These are phyloP conservation scores for Pseudogymnoascus pannorum DNA, from an alignment of 2,329 filamentous ascomycete species.

Conservation along the genomic window DNA sequence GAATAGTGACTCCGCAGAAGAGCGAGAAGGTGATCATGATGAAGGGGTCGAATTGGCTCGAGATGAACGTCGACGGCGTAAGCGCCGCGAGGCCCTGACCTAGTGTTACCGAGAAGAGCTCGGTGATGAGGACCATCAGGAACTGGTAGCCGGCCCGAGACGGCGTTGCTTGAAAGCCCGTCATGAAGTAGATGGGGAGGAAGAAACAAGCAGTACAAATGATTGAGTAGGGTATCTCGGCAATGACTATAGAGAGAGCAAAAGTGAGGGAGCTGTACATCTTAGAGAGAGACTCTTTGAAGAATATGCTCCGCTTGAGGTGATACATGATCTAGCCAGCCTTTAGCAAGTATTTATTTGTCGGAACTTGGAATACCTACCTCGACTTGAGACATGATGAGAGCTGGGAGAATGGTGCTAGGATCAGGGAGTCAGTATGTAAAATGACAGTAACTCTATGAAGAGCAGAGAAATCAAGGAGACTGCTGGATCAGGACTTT, in stretches of 20 bases:
- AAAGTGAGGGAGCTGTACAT: constrained; percentile 57
- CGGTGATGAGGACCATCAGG: constrained; percentile 57
- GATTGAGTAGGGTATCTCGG: constrained; percentile 39
- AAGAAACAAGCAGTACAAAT: constrained; percentile 39
- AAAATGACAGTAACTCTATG: no score
- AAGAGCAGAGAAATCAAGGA: no score
- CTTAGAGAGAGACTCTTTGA: constrained; percentile 52
- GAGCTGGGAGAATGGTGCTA: constrained; percentile 53
- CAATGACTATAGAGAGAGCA: constrained; percentile 42
- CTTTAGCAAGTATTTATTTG: no score
- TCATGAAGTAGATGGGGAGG: constrained; percentile 51
- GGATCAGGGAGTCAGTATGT: no score
- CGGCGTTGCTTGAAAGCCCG: constrained; percentile 30
- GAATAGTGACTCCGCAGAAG: constrained; percentile 70
- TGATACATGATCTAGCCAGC: no score
- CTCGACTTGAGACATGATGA: constrained; percentile 51
- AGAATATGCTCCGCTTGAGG: constrained; percentile 47
- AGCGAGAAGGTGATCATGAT: constrained; percentile 55
- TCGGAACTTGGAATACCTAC: no score
- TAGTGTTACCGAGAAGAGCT: constrained; percentile 75
- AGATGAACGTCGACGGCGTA: constrained; percentile 53
- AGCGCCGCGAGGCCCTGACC: constrained; percentile 57
- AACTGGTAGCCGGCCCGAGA: constrained; percentile 50
- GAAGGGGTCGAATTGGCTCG: constrained; percentile 49
- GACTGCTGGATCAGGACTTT: no score